These are phyloP conservation scores for Pilaira anomala DNA, from an alignment of 192 early-diverging fungal genomes.

Conservation along the genomic window DNA sequence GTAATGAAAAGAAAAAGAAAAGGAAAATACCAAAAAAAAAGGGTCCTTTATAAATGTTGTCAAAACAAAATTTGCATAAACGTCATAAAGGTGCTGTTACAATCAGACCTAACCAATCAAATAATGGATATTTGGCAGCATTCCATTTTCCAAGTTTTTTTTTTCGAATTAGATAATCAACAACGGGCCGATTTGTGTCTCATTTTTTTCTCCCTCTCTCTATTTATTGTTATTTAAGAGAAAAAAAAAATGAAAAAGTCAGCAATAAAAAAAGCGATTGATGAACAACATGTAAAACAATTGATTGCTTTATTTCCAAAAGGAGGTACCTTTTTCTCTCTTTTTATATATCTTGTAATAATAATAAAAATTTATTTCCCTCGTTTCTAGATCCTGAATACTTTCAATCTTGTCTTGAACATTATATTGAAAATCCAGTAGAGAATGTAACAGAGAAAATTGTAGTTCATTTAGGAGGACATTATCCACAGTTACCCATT, in stretches of 20 bases:
- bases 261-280: background rate
- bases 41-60: background rate
- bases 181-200: too few relatives aligned
- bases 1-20: background rate
- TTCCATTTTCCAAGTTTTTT: background rate
- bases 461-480: slow-evolving; percentile 17
- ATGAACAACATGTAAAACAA: slow-evolving; percentile 5
- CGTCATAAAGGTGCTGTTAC: too few relatives aligned
- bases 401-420: slow-evolving; percentile 30
- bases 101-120: too few relatives aligned
- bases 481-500: slow-evolving; percentile 31
- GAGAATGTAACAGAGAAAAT: slow-evolving; percentile 38
- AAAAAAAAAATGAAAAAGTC: background rate
- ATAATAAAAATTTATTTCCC: too few relatives aligned
- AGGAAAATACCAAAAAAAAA: background rate
- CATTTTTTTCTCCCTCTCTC: background rate
- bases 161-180: background rate
- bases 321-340: too few relatives aligned
- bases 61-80: too few relatives aligned
- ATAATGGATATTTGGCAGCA: too few relatives aligned
- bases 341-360: too few relatives aligned
- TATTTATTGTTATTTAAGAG: background rate
- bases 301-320: slow-evolving; percentile 12
- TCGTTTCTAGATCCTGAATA: slow-evolving; percentile 33
- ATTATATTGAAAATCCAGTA: slow-evolving; percentile 33